These are phyloP conservation scores for Hortiboletus campestris DNA, from an alignment of 768 basidiomycete species.

Conservation along the genomic window DNA sequence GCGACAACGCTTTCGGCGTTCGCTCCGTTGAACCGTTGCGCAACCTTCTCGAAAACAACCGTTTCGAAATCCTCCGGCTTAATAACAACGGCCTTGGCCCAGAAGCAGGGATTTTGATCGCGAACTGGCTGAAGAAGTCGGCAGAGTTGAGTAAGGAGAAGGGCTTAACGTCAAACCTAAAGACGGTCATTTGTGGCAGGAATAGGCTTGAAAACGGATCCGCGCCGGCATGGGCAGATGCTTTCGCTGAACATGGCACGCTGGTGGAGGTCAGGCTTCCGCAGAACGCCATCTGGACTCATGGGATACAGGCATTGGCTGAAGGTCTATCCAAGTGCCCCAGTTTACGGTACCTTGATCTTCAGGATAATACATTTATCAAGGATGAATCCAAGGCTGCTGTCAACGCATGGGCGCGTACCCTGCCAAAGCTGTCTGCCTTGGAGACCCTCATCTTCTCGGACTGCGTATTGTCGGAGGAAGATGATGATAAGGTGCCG, in stretches of 20 bases:
- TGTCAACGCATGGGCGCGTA: slow-evolving; percentile 57
- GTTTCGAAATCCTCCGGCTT: slow-evolving; percentile 76
- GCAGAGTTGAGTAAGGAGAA: slow-evolving; percentile 65
- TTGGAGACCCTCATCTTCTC: slow-evolving; percentile 84
- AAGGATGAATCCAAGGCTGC: slow-evolving; percentile 60
- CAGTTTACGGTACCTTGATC: slow-evolving; percentile 72
- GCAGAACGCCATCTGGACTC: slow-evolving; percentile 97
- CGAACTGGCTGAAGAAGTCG: slow-evolving; percentile 77
- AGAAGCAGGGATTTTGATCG: slow-evolving; percentile 80
- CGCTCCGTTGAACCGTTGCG: slow-evolving; percentile 94
- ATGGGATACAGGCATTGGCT: slow-evolving; percentile 80
- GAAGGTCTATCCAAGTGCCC: slow-evolving; percentile 67
- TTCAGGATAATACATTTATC: slow-evolving; percentile 89
- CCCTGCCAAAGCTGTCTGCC: slow-evolving; percentile 66
- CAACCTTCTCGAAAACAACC: slow-evolving; percentile 81
- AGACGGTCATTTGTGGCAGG: slow-evolving; percentile 85
- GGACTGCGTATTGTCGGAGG: slow-evolving; percentile 79
- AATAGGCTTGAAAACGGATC: slow-evolving; percentile 95
- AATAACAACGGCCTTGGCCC: slow-evolving; percentile 98
- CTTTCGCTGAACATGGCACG: slow-evolving; percentile 80
- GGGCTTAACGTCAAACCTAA: slow-evolving; percentile 69
- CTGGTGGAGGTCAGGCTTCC: slow-evolving; percentile 88
- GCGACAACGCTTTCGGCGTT: slow-evolving; percentile 96
- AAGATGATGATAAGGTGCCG: slow-evolving; percentile 76
- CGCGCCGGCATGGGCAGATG: slow-evolving; percentile 79